Evolutionary conservation across 2,329 filamentous ascomycete species (phyloP).

Genomic region (Colletotrichum truncatum): DNA sequence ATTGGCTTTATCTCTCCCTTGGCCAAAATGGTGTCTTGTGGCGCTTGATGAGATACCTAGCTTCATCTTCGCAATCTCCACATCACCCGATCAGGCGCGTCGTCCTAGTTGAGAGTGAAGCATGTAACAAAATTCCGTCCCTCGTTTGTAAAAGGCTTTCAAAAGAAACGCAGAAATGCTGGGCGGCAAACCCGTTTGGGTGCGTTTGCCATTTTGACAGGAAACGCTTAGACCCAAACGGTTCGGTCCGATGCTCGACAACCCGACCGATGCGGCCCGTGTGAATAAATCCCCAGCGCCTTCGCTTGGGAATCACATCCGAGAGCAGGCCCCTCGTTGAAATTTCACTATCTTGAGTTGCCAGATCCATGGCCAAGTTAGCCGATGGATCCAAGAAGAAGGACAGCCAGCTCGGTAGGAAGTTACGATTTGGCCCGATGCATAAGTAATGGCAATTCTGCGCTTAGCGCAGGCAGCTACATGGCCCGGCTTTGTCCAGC

Average conservation of each 20-base stretch:
- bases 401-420: too few species aligned
- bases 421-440: conserved; percentile 48
- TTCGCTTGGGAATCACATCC: conserved; percentile 44
- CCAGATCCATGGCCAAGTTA: conserved; percentile 40
- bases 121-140: conserved; percentile 63
- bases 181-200: conserved; percentile 26
- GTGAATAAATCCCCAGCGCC: conserved; percentile 46
- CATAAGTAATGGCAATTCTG: conserved; percentile 37
- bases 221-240: conserved; percentile 61
- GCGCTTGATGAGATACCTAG: too few species aligned
- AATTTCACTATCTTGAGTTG: conserved; percentile 34
- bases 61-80: conserved; percentile 63
- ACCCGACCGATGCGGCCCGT: conserved; percentile 46
- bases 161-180: conserved; percentile 56
- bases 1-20: too few species aligned
- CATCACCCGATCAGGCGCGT: conserved; percentile 60
- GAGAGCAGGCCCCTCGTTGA: conserved; percentile 42
- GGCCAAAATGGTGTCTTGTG: too few species aligned
- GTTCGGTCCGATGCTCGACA: conserved; percentile 52
- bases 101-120: conserved; percentile 60
- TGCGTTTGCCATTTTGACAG: conserved; percentile 58
- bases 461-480: conserved; percentile 33
- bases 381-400: conserved; percentile 51
- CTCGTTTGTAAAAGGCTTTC: conserved; percentile 61
- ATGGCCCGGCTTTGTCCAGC: conserved; percentile 41